Percentiles rank a stretch among this genome's conserved stretches.
Conservation (phyloP, 108 stramenopile genomes). For the Fistulifera pelliculosa region DNA sequence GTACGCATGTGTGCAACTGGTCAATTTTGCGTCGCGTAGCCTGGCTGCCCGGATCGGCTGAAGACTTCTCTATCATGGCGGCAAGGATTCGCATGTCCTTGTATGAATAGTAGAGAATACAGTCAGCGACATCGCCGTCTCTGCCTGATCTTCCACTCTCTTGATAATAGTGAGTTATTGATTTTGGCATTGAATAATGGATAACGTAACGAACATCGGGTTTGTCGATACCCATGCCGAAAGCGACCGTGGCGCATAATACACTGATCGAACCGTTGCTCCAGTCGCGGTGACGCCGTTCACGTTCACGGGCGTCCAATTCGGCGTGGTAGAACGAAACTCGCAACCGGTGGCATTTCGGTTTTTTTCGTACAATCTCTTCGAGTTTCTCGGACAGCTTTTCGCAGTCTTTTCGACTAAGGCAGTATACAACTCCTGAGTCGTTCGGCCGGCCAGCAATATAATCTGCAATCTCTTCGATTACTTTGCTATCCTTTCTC, state of each 20-base stretch:
- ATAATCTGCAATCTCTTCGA: slow-evolving; percentile 72
- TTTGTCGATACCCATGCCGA: slow-evolving; percentile 53
- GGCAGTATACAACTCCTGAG: slow-evolving; percentile 95
- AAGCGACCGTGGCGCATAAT: slow-evolving; percentile 82
- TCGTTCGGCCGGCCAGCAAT: slow-evolving; percentile 58
- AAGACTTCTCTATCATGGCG: slow-evolving; percentile 71
- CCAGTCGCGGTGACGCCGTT: slow-evolving; percentile 86
- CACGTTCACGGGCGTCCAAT: slow-evolving; percentile 58
- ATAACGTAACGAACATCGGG: slow-evolving; percentile 92
- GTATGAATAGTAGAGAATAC: slow-evolving; percentile 89
- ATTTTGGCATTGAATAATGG: slow-evolving; percentile 97
- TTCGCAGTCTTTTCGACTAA: slow-evolving; percentile 94
- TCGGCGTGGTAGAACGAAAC: slow-evolving; percentile 97
- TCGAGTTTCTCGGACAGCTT: slow-evolving; percentile 62
- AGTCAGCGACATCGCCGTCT: slow-evolving; percentile 88
- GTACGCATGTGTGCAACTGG: slow-evolving; percentile 73
- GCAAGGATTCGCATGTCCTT: slow-evolving; percentile 82
- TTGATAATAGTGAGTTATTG: slow-evolving; percentile 97
- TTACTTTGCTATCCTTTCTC: slow-evolving; percentile 73
- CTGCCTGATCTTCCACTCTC: slow-evolving; percentile 96
- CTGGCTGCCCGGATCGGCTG: slow-evolving; percentile 25
- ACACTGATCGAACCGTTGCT: slow-evolving; percentile 77
- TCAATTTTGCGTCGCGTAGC: slow-evolving; percentile 72
- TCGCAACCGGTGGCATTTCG: slow-evolving; percentile 39
- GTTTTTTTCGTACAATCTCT: slow-evolving; percentile 42